Evolutionary conservation across 495 filamentous ascomycete genomes (phyloP), one percentile per base, ranked within the genome.

Genomic region (Aspergillus avenaceus): DNA sequence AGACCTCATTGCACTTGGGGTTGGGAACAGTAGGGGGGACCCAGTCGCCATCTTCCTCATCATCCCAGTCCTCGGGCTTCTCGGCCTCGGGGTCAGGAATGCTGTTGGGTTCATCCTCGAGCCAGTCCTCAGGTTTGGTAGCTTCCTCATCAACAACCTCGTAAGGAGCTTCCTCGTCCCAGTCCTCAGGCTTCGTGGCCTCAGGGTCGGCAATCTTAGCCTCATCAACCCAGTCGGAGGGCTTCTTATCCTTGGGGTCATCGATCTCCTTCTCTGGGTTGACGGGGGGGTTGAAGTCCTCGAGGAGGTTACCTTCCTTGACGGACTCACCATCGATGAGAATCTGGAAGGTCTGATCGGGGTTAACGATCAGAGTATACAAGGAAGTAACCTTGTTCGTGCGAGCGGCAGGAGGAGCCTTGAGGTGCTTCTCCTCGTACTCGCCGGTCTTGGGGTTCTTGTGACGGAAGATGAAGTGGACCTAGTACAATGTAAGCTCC

Each of bases 381-480:
- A 99, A 83, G 58, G 91, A 84, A 46, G 90, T 87, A 55, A 86
- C 83, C 83, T 97, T 97, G 74, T 81, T 80, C 66, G 92, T 95
- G 61, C 84, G 85, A 63, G 92, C 91, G 43, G 84, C 74, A 34
- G 95, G 90, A 32, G 93, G 84, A 59, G 80, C 79, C 68, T 82
- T 87, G 46, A 97, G 80, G 76, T 99, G 95, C 84, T 99, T 99
- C 87, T 99, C 95, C 81, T 97, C 93, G 61, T 99, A 99, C 72
- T 97, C 92, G 71, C 93, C 91, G 42, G 90, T 97, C 87, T 96
- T 97, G 63, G 95, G 95, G 83, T 97, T 99, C 87, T 97, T 99
- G 88, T 97, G 95, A 68, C 93, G 92, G 86, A 99, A 95, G 73
- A 99, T 99, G 76, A 99, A 96, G 81, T 99, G 95, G 49, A 99